Conservation (phyloP, 805 yeast genomes). For the Candida sonorensis region DNA sequence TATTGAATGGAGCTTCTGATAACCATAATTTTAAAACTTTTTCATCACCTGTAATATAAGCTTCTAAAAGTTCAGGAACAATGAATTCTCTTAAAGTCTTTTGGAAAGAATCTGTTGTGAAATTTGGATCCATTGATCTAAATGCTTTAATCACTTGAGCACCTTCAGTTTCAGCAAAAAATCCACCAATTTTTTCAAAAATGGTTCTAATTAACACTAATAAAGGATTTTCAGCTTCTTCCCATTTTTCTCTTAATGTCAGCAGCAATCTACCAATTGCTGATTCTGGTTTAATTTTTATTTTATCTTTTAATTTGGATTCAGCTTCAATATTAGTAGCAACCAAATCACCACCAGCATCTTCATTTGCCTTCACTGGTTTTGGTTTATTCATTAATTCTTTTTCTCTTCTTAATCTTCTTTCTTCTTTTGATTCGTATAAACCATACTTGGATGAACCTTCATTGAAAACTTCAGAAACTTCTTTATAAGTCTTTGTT, state of each 20-base stretch:
- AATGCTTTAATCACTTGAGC: constrained; percentile 87
- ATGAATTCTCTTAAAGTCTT: constrained; percentile 84
- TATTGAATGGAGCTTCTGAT: constrained; percentile 94
- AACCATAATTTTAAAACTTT: constrained; percentile 81
- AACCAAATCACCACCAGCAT: constrained; percentile 77
- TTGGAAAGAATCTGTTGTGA: constrained; percentile 71
- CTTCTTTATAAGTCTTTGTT: constrained; percentile 83
- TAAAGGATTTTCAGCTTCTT: constrained; percentile 90
- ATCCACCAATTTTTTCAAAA: constrained; percentile 72
- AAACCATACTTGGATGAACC: constrained; percentile 94
- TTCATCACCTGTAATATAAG: constrained; percentile 88
- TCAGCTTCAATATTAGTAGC: constrained; percentile 74
- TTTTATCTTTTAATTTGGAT: constrained; percentile 42
- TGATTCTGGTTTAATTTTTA: constrained; percentile 60
- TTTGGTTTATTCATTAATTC: constrained; percentile 51
- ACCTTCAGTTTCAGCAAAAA: constrained; percentile 93
- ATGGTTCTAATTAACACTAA: constrained; percentile 75
- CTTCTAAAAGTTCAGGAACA: constrained; percentile 92
- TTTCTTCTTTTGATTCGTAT: constrained; percentile 74
- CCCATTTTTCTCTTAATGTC: constrained; percentile 67
- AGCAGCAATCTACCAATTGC: constrained; percentile 60
- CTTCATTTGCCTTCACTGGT: constrained; percentile 69
- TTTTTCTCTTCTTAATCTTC: constrained; percentile 64
- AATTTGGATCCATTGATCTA: constrained; percentile 83
- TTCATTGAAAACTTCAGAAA: constrained; percentile 82